Conservation (phyloP, 23 red algal species). For the Gracilariopsis chorda region DNA sequence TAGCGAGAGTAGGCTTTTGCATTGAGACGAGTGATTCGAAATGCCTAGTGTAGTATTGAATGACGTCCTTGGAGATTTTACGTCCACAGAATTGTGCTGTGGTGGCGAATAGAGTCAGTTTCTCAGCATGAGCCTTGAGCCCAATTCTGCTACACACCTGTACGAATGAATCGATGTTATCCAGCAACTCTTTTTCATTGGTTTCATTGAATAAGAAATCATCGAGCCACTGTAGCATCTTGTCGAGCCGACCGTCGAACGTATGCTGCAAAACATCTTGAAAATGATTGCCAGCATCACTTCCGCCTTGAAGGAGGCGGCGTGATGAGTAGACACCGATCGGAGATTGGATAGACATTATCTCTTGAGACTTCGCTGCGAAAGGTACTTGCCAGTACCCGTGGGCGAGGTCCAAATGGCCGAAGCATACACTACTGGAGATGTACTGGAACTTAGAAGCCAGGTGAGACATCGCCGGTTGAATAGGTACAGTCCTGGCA, state of each 20-base stretch:
- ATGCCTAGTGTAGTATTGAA: neutral
- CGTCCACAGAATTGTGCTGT: conserved; percentile 25
- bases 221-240: conserved; percentile 11
- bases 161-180: neutral
- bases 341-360: conserved; percentile 17
- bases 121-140: neutral
- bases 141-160: neutral
- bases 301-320: conserved; percentile 26
- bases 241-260: neutral
- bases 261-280: neutral
- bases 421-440: no score
- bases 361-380: neutral
- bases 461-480: no score
- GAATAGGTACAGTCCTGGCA: no score
- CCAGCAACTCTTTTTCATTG: neutral
- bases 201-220: conserved; percentile 12
- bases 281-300: conserved; percentile 40
- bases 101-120: neutral
- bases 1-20: neutral
- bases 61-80: neutral
- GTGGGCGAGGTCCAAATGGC: no score
- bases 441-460: no score
- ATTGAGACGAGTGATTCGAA: neutral
- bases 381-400: conserved; percentile 22
- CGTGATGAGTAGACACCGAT: conserved; percentile 2